These are phyloP conservation scores for Pyrenophora tritici-repentis DNA, from an alignment of 2,329 filamentous ascomycete species.

Conservation along the genomic window DNA sequence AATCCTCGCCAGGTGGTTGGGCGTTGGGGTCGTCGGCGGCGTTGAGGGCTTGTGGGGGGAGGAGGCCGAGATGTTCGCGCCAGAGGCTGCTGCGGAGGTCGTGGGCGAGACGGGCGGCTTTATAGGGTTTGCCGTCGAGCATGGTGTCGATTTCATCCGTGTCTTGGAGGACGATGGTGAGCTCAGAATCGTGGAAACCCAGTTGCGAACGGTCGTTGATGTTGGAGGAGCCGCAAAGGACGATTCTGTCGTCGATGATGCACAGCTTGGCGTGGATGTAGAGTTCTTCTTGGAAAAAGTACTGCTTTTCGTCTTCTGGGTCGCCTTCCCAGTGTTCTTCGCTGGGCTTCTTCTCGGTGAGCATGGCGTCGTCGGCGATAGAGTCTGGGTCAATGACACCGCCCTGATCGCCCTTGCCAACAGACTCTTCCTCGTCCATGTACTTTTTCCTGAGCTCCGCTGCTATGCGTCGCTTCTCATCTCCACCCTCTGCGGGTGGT, in stretches of 20 bases:
- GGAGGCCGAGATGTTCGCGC: slow-evolving; percentile 86
- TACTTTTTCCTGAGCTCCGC: slow-evolving; percentile 55
- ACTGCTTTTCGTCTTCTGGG: slow-evolving; percentile 75
- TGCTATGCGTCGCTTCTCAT: slow-evolving; percentile 51
- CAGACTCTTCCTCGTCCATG: slow-evolving; percentile 48
- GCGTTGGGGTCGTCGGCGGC: slow-evolving; percentile 74
- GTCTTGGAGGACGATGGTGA: slow-evolving; percentile 89
- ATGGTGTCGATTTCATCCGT: slow-evolving; percentile 69
- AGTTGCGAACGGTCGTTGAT: slow-evolving; percentile 89
- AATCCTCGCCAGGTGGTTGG: slow-evolving; percentile 69
- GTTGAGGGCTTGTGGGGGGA: slow-evolving; percentile 72
- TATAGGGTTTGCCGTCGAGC: slow-evolving; percentile 79
- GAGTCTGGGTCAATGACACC: slow-evolving; percentile 62
- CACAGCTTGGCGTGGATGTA: slow-evolving; percentile 93
- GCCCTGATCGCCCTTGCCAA: slow-evolving; percentile 46
- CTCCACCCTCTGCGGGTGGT: slow-evolving; percentile 33
- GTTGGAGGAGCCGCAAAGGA: slow-evolving; percentile 86
- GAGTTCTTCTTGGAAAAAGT: slow-evolving; percentile 94
- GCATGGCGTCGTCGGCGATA: slow-evolving; percentile 82
- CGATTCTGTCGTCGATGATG: slow-evolving; percentile 84
- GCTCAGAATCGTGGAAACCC: slow-evolving; percentile 87
- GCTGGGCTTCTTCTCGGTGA: slow-evolving; percentile 64
- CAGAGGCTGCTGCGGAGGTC: slow-evolving; percentile 82
- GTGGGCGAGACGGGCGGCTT: slow-evolving; percentile 79
- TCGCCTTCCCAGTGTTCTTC: slow-evolving; percentile 78